phyloP scores from a whole-genome alignment of 2,329 filamentous ascomycete species.

The Sarocladiaceae sp. region DNA sequence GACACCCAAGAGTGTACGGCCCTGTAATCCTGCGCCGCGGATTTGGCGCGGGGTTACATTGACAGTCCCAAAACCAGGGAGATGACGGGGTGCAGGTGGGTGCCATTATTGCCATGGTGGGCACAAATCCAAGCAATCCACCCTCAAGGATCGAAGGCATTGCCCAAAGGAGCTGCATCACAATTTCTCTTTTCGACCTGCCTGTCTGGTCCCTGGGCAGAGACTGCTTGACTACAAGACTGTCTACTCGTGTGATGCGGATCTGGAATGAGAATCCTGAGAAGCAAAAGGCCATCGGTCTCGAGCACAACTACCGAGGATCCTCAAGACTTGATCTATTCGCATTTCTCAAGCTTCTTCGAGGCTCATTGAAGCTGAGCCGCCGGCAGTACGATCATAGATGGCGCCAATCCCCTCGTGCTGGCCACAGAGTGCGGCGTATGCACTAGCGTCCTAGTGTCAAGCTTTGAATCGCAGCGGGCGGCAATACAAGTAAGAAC shows the following conservation, averaged over 20 bases:
- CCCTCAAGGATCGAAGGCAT: background rate
- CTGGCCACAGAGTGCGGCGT: constrained; percentile 1
- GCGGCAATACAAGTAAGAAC: background rate
- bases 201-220: background rate
- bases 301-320: no score
- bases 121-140: background rate
- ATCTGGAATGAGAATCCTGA: no score
- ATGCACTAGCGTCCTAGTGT: background rate
- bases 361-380: background rate
- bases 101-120: constrained; percentile 8
- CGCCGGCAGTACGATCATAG: background rate
- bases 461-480: background rate
- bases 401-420: background rate
- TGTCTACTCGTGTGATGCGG: background rate
- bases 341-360: background rate
- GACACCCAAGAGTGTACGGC: constrained; percentile 2
- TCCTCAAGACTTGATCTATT: no score
- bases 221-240: background rate
- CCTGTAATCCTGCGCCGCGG: background rate
- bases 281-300: no score
- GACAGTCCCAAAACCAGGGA: constrained; percentile 9
- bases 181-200: background rate
- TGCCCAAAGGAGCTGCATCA: constrained; percentile 2
- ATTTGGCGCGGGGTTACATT: constrained; percentile 10
- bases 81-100: constrained; percentile 6